These are phyloP conservation scores for Graphilbum ipis-grandicollis DNA, from an alignment of 2,329 filamentous ascomycete species.

Conservation along the genomic window DNA sequence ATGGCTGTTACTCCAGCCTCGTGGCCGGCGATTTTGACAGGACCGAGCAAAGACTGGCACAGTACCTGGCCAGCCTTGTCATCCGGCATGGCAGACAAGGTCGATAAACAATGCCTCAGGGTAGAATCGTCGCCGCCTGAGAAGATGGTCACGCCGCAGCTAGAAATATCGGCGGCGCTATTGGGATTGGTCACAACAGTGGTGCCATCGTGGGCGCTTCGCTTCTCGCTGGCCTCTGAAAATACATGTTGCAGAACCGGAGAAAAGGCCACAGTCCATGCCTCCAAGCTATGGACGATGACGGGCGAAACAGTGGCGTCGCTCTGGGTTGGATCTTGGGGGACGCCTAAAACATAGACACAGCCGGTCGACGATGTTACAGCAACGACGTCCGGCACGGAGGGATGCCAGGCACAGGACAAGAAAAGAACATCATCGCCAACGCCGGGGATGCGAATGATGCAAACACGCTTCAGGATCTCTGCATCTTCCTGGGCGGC, in stretches of 20 bases:
- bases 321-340: slow-evolving; percentile 21
- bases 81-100: no score
- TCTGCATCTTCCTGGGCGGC: slow-evolving; percentile 2
- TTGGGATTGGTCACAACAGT: neutral
- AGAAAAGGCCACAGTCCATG: slow-evolving; percentile 55
- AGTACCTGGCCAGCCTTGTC: no score
- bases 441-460: slow-evolving; percentile 29
- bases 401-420: slow-evolving; percentile 58
- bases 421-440: slow-evolving; percentile 47
- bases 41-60: slow-evolving; percentile 9
- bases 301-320: slow-evolving; percentile 18
- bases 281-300: slow-evolving; percentile 42
- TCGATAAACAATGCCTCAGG: slow-evolving; percentile 28
- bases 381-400: slow-evolving; percentile 34
- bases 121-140: slow-evolving; percentile 63
- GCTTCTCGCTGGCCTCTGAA: neutral
- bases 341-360: slow-evolving; percentile 37
- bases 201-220: slow-evolving; percentile 1
- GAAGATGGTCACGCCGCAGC: slow-evolving; percentile 26
- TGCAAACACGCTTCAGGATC: slow-evolving; percentile 22
- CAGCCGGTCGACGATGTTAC: slow-evolving; percentile 54
- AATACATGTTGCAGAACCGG: slow-evolving; percentile 7
- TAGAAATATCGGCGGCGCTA: neutral
- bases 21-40: slow-evolving; percentile 26
- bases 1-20: slow-evolving; percentile 80